phyloP scores from a whole-genome alignment of 352 stramenopile species.

The Albugo laibachii region DNA sequence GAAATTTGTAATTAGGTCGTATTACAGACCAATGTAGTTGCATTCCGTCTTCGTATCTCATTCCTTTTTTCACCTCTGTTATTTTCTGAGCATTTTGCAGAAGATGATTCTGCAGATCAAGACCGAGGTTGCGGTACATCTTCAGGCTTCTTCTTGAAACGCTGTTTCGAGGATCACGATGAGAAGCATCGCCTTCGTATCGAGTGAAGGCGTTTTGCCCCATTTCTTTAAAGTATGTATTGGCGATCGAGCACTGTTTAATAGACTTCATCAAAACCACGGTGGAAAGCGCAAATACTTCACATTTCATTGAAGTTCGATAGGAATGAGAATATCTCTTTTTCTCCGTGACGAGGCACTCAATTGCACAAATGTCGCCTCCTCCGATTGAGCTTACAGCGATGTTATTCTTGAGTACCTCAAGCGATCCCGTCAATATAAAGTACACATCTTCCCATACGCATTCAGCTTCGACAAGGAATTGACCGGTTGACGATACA shows the following conservation, averaged over 20 bases:
- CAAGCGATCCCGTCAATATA: constrained; percentile 27
- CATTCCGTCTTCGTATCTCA: constrained; percentile 4
- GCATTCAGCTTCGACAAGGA: constrained; percentile 50
- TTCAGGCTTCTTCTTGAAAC: no score
- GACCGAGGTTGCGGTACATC: no score
- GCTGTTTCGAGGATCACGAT: no score
- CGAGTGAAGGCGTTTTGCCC: constrained; percentile 29
- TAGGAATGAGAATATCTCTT: constrained; percentile 49
- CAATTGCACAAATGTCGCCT: constrained; percentile 57
- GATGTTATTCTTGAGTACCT: constrained; percentile 33
- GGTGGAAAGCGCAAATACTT: constrained; percentile 49
- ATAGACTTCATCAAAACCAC: constrained; percentile 30
- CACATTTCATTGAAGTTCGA: constrained; percentile 32
- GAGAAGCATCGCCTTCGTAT: constrained; percentile 30
- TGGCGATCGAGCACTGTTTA: constrained; percentile 33
- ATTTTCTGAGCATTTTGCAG: no score
- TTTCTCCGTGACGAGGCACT: constrained; percentile 34
- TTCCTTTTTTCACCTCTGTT: neutral
- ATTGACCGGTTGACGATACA: constrained; percentile 29
- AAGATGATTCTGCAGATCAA: no score
- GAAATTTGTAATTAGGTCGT: constrained; percentile 34
- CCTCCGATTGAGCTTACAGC: constrained; percentile 31
- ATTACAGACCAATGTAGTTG: constrained; percentile 48
- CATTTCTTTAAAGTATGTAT: constrained; percentile 46
- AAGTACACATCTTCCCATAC: constrained; percentile 74